These are phyloP conservation scores for Trapa incisa DNA, from an alignment of 345 rosid species.

Conservation along the genomic window DNA sequence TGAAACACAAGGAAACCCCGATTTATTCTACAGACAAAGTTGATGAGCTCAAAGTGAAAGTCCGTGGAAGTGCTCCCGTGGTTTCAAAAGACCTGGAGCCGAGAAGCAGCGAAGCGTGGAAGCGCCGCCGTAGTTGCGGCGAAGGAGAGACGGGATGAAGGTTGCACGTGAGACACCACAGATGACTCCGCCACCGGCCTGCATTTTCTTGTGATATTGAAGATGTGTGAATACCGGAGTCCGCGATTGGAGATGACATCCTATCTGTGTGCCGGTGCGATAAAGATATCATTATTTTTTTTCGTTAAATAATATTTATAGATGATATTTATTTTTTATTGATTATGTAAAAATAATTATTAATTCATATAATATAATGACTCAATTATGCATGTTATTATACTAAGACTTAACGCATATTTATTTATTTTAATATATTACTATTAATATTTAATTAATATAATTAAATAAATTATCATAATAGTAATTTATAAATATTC, in stretches of 20 bases:
- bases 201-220: slow-evolving; percentile 2
- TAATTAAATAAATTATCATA: no score
- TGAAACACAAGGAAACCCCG: not conserved
- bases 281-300: not conserved
- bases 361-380: no score
- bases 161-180: slow-evolving; percentile 27
- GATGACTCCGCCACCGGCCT: slow-evolving; percentile 30
- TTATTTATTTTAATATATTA: no score
- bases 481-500: no score
- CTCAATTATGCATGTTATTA: no score
- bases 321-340: no score
- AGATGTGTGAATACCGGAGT: not conserved
- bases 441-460: no score
- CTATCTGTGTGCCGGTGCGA: not conserved
- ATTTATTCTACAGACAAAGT: not conserved
- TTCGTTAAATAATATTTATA: no score
- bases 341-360: no score
- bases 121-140: slow-evolving; percentile 17
- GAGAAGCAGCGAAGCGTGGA: slow-evolving; percentile 22
- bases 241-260: not conserved
- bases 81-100: not conserved
- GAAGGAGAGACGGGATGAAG: slow-evolving; percentile 10
- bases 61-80: not conserved
- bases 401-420: no score
- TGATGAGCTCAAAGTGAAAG: not conserved